Base-by-base conservation (phyloP, 2,329 filamentous ascomycete species). In the Fusarium pininemorale region DNA sequence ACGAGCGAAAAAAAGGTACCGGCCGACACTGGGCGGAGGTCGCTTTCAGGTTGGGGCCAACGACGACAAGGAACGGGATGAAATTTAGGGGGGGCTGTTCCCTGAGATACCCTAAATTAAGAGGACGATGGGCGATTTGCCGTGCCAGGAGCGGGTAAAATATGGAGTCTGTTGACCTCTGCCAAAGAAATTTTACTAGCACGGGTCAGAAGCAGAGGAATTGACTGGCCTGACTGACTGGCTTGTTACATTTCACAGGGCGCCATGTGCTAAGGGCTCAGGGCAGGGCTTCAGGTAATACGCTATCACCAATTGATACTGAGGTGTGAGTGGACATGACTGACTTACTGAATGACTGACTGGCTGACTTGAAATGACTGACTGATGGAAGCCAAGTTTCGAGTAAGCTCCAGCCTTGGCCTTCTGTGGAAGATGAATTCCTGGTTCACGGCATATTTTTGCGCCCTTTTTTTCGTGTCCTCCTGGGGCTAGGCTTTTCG, bases 61-160 rank as follows among this genome's bases (percentile, higher is more conserved):
- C 75, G 53, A 64, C 66, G 65, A 77, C 73, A 75, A 77, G 75
- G 65, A 72, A 72, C 72, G 72, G 76, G 66, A 75, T 67, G 60
- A 72, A 64, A 75, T 69, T 69, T 44, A 59, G 64, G 66, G 71
- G 70, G 65, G 61, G 56, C 44, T 51, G 56, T 73, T 65, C 73
- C 32, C 35, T 54, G 26, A 24, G 24, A 22, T n/a, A 50, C 64
- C 73, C 70, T 73, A 78, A 78, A 76, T 78, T 77, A 39, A 75
- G 76, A 76, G 76, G 38, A 30, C 14, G 42, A 44, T 48, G 57
- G 61, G 41, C 54, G 64, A 66, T 69, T 71, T 77, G 63, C 76
- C 66, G 73, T 76, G 54, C 76, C 74, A 75, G 75, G 76, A 76
- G 76, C 76, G 76, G 76, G 74, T 78, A 75, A 78, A 77, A 77